phyloP scores from a whole-genome alignment of 805 yeast species.

The Nakazawaea ishiwadae region DNA sequence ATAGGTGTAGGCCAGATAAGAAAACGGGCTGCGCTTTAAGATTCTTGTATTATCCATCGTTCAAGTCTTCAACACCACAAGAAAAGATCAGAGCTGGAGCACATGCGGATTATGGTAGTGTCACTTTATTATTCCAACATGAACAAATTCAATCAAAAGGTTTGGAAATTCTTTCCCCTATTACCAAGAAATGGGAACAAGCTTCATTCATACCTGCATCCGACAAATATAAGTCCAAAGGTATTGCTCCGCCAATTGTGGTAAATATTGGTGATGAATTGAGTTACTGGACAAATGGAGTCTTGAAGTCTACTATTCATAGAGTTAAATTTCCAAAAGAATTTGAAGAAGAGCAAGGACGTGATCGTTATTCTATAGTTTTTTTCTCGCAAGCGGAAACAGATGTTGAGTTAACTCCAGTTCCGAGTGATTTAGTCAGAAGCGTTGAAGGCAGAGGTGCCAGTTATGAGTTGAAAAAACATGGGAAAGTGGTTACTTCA shows the following conservation, averaged over 20 bases:
- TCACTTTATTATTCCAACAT: constrained; percentile 64
- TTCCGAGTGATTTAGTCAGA: constrained; percentile 41
- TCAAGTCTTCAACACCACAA: constrained; percentile 39
- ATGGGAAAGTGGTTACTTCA: constrained; percentile 53
- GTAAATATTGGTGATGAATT: constrained; percentile 71
- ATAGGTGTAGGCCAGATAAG: constrained; percentile 46
- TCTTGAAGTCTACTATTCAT: constrained; percentile 63
- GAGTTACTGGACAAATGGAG: constrained; percentile 71
- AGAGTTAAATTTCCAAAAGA: constrained; percentile 51
- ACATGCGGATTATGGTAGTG: constrained; percentile 74
- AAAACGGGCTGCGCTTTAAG: constrained; percentile 60
- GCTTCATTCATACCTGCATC: constrained; percentile 50
- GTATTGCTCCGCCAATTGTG: constrained; percentile 56
- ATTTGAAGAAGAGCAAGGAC: constrained; percentile 41
- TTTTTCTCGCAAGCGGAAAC: constrained; percentile 68
- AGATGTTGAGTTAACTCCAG: constrained; percentile 50
- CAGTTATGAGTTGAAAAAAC: constrained; percentile 27
- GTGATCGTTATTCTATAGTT: constrained; percentile 66
- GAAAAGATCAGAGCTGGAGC: constrained; percentile 69
- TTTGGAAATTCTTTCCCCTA: constrained; percentile 50
- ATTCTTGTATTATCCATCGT: constrained; percentile 63
- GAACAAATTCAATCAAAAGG: constrained; percentile 63
- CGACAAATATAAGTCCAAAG: constrained; percentile 18
- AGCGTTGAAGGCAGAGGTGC: constrained; percentile 1
- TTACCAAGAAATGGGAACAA: constrained; percentile 47